A percentile compares a stretch with the other conserved stretches of the same genome.
Evolutionary conservation across 2,329 filamentous ascomycete genomes (phyloP).

Genomic region (Xylaria sp.): DNA sequence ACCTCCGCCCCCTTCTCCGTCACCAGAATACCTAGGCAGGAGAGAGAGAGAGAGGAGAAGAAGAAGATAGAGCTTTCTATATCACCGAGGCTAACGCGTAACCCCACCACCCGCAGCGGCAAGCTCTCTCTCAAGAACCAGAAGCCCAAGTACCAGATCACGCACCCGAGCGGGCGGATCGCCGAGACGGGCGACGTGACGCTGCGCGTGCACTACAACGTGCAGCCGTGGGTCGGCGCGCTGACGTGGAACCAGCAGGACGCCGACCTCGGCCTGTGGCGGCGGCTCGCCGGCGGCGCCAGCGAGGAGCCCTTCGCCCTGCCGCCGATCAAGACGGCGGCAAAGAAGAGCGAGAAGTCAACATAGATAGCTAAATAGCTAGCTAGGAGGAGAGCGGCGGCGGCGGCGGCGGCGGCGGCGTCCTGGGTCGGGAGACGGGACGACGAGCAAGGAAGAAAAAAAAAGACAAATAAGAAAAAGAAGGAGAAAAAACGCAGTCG

Average conservation of each 20-base stretch:
- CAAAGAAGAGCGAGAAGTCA: conserved; percentile 8
- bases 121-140: conserved; percentile 79
- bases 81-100: conserved; percentile 18
- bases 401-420: neutral
- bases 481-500: neutral
- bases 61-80: conserved; percentile 4
- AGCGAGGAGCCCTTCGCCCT: conserved; percentile 67
- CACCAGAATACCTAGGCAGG: no score
- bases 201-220: conserved; percentile 88
- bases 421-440: no score
- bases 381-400: neutral
- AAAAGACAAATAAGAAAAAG: conserved; percentile 25
- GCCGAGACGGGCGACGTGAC: conserved; percentile 74
- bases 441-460: no score
- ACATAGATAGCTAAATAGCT: neutral
- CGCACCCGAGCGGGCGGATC: conserved; percentile 80
- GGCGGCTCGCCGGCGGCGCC: conserved; percentile 64
- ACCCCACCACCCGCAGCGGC: conserved; percentile 58
- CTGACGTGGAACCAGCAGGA: conserved; percentile 80
- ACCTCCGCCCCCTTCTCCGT: neutral
- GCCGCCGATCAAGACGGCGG: conserved; percentile 62
- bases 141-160: conserved; percentile 95
- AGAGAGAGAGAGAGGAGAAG: neutral
- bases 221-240: conserved; percentile 93
- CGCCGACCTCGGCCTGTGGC: conserved; percentile 62